Base-by-base conservation (phyloP, 139 green algal species). In the Chlamydomonas applanata region DNA sequence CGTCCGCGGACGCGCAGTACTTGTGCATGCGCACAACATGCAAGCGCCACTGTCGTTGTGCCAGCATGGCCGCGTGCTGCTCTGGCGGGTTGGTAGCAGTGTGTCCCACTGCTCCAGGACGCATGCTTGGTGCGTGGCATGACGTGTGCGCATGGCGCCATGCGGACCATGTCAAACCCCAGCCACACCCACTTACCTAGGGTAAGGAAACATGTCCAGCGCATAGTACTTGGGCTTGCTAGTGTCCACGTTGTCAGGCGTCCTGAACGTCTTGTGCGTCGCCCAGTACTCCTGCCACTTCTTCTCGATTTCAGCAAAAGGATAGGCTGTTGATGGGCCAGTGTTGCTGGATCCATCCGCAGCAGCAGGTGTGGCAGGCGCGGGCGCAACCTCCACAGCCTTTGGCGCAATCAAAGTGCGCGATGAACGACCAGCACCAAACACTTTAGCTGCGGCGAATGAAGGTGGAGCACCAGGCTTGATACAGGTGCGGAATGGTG, bases 151-250 rank as follows among this genome's bases (percentile, higher is more conserved):
- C 16, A 16, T 56, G 14, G 13, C 11, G 40, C 40, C 40, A 49
- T 49, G 40, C 40, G 11, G 40, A 49, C 40, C 40, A 36, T 67
- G 25, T 67, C 27, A 36, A 62, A 33, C 20, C 20, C 20, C 29
- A 36, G 29, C 29, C 27, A 36, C 59, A 24, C 59, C 59, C 25
- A 45, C 9, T 20, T 63, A 97, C 91, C 91, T 97, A 14, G 96
- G 96, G 81, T 99, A 99, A 1, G 96, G 96, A 75, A 99, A 99
- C 96, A 99, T 99, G 83, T 99, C 96, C 61, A 99, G 85, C 1
- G 93, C 95, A 60, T 99, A 99, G 79, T 92, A 97, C 79, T 99
- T 99, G 33, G 96, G 95, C 79, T 98, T 98, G 69, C 53, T 89
- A 19, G 85, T 97, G 89, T 98, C 96, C 49, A 98, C 80, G 16